Evolutionary conservation across 345 rosid genomes (phyloP).

Genomic region (Citrus hindsii): DNA sequence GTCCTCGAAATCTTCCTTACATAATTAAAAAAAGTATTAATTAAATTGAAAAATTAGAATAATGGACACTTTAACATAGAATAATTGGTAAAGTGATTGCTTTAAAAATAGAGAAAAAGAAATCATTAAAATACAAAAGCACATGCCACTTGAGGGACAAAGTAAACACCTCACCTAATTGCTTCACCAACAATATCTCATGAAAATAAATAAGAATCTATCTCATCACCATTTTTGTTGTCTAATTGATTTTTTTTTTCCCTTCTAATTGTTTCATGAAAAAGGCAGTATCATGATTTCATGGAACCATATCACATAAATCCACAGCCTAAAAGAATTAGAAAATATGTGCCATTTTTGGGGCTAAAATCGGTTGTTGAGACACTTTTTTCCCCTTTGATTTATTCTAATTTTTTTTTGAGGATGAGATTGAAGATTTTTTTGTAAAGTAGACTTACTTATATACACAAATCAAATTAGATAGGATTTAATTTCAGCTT

Average conservation of each 20-base stretch:
- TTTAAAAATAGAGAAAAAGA: too few species aligned
- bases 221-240: not conserved
- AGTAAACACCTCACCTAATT: slow-evolving; percentile 1
- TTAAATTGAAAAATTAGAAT: not conserved
- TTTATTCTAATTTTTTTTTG: too few species aligned
- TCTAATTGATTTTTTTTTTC: too few species aligned
- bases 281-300: too few species aligned
- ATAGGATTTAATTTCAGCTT: too few species aligned
- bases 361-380: not conserved
- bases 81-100: not conserved
- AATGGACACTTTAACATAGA: not conserved
- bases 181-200: not conserved
- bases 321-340: not conserved
- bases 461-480: not conserved
- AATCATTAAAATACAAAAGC: not conserved
- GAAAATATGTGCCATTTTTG: not conserved
- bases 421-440: not conserved
- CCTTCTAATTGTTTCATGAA: too few species aligned
- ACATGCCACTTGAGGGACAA: not conserved
- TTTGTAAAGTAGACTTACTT: not conserved
- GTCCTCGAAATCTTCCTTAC: not conserved
- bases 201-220: not conserved
- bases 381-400: too few species aligned
- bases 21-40: not conserved
- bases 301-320: not conserved